Evolutionary conservation across 441 rosid genomes (phyloP).

Genomic region (Hura crepitans): DNA sequence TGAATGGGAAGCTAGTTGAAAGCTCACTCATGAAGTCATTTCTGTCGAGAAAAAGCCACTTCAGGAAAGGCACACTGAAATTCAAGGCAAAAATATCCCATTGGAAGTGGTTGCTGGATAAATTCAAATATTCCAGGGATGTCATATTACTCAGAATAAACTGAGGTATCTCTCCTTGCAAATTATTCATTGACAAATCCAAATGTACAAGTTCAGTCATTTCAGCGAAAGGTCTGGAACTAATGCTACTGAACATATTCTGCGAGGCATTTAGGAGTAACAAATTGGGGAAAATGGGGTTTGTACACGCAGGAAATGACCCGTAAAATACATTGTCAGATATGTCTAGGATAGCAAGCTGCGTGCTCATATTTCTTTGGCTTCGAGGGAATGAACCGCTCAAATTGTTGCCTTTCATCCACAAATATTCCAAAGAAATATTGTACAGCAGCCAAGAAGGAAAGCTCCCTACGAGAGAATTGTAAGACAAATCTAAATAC

Average conservation of each 20-base stretch:
- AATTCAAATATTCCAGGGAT: background rate
- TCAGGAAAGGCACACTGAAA: slow-evolving; percentile 7
- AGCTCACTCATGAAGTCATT: slow-evolving; percentile 18
- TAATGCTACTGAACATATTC: background rate
- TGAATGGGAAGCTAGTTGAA: background rate
- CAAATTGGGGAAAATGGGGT: background rate
- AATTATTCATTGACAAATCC: background rate
- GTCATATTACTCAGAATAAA: background rate
- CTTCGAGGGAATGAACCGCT: background rate
- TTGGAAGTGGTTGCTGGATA: slow-evolving; percentile 12
- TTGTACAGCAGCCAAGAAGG: slow-evolving; percentile 8
- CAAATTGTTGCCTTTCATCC: slow-evolving; percentile 8
- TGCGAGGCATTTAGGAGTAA: background rate
- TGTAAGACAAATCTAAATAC: slow-evolving; percentile 5
- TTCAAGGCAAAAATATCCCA: background rate
- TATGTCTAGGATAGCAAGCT: background rate
- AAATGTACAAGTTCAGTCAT: background rate
- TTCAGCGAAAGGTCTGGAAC: background rate
- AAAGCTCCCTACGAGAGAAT: background rate
- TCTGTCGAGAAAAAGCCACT: background rate
- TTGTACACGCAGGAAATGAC: background rate
- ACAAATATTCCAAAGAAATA: background rate
- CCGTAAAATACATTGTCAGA: background rate
- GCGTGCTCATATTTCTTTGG: background rate
- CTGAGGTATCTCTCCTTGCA: background rate